Evolutionary conservation across 1,284 basidiomycete genomes (phyloP).

Genomic region (Neonothopanus nambi): DNA sequence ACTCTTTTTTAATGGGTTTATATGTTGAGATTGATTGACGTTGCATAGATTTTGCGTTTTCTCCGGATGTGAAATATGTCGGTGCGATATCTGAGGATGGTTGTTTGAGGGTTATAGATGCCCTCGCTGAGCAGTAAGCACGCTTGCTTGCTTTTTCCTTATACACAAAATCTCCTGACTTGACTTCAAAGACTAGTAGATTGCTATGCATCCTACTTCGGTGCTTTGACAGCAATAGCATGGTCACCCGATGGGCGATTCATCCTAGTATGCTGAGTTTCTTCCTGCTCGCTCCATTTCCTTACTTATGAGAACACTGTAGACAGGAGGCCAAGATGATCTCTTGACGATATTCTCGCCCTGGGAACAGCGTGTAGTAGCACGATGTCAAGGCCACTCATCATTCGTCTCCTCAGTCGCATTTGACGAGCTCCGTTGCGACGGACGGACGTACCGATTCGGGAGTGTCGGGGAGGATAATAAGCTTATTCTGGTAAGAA

Average conservation of each 20-base stretch:
- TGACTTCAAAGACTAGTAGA: slow-evolving; percentile 73
- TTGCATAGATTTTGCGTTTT: slow-evolving; percentile 81
- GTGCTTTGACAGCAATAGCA: slow-evolving; percentile 82
- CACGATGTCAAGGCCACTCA: slow-evolving; percentile 94
- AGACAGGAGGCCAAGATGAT: slow-evolving; percentile 81
- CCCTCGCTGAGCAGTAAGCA: slow-evolving; percentile 78
- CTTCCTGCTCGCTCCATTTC: slow-evolving; percentile 3
- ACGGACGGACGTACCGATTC: slow-evolving; percentile 87
- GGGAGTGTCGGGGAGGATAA: slow-evolving; percentile 94
- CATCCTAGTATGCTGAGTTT: slow-evolving; percentile 63
- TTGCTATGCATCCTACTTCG: slow-evolving; percentile 92
- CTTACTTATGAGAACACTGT: slow-evolving; percentile 6
- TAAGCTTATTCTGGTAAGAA: slow-evolving; percentile 78
- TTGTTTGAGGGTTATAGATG: slow-evolving; percentile 84
- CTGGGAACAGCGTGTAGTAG: slow-evolving; percentile 90
- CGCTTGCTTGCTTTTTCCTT: slow-evolving; percentile 10
- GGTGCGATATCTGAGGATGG: slow-evolving; percentile 90
- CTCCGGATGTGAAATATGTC: slow-evolving; percentile 85
- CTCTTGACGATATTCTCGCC: slow-evolving; percentile 91
- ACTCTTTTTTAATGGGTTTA: too few species aligned
- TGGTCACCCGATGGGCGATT: slow-evolving; percentile 97
- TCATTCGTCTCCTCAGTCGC: slow-evolving; percentile 90
- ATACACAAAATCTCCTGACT: too few species aligned
- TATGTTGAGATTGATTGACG: slow-evolving; percentile 1
- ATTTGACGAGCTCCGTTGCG: slow-evolving; percentile 86